Base-by-base conservation (phyloP, 768 basidiomycete genomes). In the Tylopilus cervinicoccineus region DNA sequence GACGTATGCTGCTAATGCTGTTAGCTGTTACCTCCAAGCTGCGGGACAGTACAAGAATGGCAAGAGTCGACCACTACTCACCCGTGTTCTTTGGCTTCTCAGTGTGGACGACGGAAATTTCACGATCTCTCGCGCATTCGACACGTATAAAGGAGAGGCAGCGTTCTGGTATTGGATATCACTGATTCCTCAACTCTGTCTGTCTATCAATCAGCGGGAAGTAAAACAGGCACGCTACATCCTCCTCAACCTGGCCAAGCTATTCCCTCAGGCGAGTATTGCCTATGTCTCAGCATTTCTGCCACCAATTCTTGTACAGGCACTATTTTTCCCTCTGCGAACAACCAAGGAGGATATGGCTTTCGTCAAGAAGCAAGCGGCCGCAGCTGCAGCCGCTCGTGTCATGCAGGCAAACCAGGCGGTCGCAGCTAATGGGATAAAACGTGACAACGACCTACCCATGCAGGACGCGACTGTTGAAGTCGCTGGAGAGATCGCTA, bases 151-250 rank as follows among this genome's bases (percentile, higher is more conserved):
- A 64, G 95, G 95, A 51, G 95, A 98, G 61, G 83, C 90, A 4
- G 93, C 93, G 12, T 88, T 88, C 55, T 99, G 96, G 96, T 97
- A 92, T 67, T 99, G 96, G 96, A 94, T 99, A 57, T 89, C 95
- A 1, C 73, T 97, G 48, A 93, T 96, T 38, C 96, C 96, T 4
- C 95, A 99, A 61, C 78, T 99, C 9, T 84, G 93, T 54, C 66
- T 88, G 45, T 94, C 95, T 2, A 76, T 99, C 33, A 87, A 88
- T 2, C 86, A 94, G 52, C 81, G 92, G 28, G 96, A 99, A 68
- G 86, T 92, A 36, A 93, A 91, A 59, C 93, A 94, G 63, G 94
- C 93, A 4, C 80, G 92, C 17, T 85, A 87, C 63, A 79, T 99
- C 38, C 74, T 99, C 32, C 73, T 93, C 50, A 90, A 89, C 53